phyloP scores from a whole-genome alignment of 2,329 filamentous ascomycete genomes.

The Graphilbum ipis-grandicollis region DNA sequence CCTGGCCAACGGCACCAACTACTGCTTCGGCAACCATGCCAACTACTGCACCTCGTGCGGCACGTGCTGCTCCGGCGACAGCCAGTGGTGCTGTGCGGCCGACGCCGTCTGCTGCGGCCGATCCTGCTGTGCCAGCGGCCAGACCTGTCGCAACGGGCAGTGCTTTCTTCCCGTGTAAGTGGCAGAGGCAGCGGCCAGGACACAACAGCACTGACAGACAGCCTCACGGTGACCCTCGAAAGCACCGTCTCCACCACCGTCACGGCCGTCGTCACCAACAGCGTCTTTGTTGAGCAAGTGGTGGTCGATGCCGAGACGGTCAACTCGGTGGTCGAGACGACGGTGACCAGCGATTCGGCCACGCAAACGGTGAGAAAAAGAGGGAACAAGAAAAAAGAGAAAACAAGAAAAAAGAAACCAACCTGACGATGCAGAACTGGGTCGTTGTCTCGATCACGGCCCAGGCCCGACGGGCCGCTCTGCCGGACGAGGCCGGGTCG shows the following conservation, averaged over 20 bases:
- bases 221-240: constrained; percentile 7
- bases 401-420: no score
- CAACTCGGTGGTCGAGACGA: constrained; percentile 6
- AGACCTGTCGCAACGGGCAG: constrained; percentile 14
- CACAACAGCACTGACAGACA: constrained; percentile 2
- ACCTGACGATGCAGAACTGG: background rate
- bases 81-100: constrained; percentile 12
- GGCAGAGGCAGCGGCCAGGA: background rate
- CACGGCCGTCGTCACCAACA: constrained; percentile 4
- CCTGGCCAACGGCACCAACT: constrained; percentile 16
- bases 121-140: constrained; percentile 15
- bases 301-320: constrained; percentile 8
- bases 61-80: constrained; percentile 12
- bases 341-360: constrained; percentile 5
- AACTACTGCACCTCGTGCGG: constrained; percentile 15
- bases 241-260: constrained; percentile 3
- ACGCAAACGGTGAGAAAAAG: constrained; percentile 9
- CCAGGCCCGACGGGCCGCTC: background rate
- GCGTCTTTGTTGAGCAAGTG: constrained; percentile 6
- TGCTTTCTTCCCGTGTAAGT: constrained; percentile 10
- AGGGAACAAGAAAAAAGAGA: background rate
- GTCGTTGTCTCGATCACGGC: constrained; percentile 3
- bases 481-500: background rate
- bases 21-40: constrained; percentile 14
- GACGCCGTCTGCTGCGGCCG: constrained; percentile 14